Conservation (phyloP, 495 filamentous ascomycete genomes). For the Daldinia concentrica region DNA sequence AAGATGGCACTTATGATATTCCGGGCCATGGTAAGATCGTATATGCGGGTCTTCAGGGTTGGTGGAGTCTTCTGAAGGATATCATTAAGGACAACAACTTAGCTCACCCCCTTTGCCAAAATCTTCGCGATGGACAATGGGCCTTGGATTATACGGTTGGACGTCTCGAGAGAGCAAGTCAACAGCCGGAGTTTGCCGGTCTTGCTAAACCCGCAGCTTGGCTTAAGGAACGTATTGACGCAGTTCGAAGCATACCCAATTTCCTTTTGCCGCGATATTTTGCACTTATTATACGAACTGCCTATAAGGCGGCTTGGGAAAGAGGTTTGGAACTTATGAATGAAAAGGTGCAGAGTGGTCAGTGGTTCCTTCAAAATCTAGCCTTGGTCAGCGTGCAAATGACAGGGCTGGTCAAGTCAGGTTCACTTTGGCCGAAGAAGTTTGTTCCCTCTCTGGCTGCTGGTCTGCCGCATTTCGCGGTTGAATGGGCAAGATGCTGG, state of each 20-base stretch:
- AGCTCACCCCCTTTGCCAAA: constrained; percentile 90
- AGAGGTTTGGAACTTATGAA: constrained; percentile 80
- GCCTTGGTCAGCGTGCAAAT: constrained; percentile 90
- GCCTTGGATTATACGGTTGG: constrained; percentile 88
- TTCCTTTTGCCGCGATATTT: constrained; percentile 95
- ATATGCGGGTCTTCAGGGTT: constrained; percentile 96
- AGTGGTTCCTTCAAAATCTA: constrained; percentile 84
- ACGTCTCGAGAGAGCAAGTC: constrained; percentile 76
- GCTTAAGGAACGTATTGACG: constrained; percentile 84
- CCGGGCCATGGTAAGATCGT: constrained; percentile 84
- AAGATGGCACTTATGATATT: constrained; percentile 88
- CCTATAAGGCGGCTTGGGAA: constrained; percentile 83
- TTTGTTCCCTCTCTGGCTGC: constrained; percentile 88
- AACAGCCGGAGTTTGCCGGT: constrained; percentile 65
- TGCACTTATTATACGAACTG: constrained; percentile 84
- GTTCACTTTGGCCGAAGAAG: constrained; percentile 87
- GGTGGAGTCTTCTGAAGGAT: constrained; percentile 92
- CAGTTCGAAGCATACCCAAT: constrained; percentile 81
- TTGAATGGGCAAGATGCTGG: constrained; percentile 96
- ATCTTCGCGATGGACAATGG: constrained; percentile 93
- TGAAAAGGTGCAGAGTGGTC: constrained; percentile 77
- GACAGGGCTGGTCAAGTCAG: constrained; percentile 86
- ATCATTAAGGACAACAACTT: constrained; percentile 91
- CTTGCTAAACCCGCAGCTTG: constrained; percentile 74
- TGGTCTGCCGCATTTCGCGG: constrained; percentile 93